Conservation (phyloP, 805 yeast species). For the Dipodascus albidus region DNA sequence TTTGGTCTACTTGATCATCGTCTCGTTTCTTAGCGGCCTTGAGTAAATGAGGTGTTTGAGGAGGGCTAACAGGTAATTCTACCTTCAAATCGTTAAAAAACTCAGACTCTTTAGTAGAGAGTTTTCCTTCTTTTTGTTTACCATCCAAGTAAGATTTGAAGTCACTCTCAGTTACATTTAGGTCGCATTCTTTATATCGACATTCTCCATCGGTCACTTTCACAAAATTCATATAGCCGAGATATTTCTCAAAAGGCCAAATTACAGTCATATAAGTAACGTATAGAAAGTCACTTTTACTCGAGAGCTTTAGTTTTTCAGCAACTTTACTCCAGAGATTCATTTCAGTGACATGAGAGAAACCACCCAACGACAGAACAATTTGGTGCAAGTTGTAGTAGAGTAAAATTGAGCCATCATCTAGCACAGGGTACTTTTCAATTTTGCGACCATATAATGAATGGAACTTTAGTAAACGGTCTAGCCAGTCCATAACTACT, state of each 20-base stretch:
- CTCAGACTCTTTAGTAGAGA: not conserved
- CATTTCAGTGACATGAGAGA: slow-evolving; percentile 14
- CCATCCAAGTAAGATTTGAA: not conserved
- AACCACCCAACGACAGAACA: slow-evolving; percentile 21
- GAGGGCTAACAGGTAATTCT: not conserved
- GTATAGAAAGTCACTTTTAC: not conserved
- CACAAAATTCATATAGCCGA: not conserved
- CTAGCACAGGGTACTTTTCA: slow-evolving; percentile 17
- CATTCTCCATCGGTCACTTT: not conserved
- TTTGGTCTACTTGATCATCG: slow-evolving; percentile 3
- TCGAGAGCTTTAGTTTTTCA: not conserved
- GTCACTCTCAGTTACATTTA: not conserved
- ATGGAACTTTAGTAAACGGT: slow-evolving; percentile 25
- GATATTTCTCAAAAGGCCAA: not conserved
- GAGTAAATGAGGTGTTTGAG: not conserved
- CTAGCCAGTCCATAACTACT: slow-evolving; percentile 23
- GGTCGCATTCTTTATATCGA: not conserved
- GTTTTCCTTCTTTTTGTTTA: not conserved
- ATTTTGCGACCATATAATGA: slow-evolving; percentile 15
- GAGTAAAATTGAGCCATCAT: slow-evolving; percentile 18
- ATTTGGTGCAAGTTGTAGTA: slow-evolving; percentile 21
- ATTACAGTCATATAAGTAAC: not conserved
- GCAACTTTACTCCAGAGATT: slow-evolving; percentile 6
- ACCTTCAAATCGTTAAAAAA: not conserved
- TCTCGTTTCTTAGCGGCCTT: not conserved